Conservation (phyloP, 1,284 basidiomycete species). For the Prillingera fragicola region DNA sequence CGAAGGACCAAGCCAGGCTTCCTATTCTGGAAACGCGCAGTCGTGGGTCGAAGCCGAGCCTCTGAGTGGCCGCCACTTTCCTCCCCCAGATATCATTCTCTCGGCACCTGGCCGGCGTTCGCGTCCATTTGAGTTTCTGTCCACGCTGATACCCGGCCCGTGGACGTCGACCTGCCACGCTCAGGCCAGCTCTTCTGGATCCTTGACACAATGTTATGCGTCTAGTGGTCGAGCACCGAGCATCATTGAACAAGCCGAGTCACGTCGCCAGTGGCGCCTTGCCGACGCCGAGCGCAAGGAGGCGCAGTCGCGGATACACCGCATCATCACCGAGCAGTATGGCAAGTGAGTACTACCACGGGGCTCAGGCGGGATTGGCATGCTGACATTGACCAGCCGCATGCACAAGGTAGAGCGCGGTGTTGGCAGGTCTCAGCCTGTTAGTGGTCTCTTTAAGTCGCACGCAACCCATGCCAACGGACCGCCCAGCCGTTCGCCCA, state of each 20-base stretch:
- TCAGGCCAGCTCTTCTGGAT: background rate
- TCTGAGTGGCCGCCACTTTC: slow-evolving; percentile 15
- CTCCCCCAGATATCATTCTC: slow-evolving; percentile 13
- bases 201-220: background rate
- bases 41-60: too few species aligned
- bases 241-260: slow-evolving; percentile 3
- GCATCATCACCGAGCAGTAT: slow-evolving; percentile 18
- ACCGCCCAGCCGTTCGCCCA: background rate
- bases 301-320: background rate
- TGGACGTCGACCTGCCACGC: background rate
- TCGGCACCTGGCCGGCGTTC: slow-evolving; percentile 11
- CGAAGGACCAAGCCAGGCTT: background rate
- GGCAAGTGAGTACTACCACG: slow-evolving; percentile 15
- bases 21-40: too few species aligned
- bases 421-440: too few species aligned
- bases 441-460: too few species aligned
- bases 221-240: background rate
- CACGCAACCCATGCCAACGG: background rate
- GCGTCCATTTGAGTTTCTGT: slow-evolving; percentile 4
- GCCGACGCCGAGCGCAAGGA: background rate
- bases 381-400: slow-evolving; percentile 2
- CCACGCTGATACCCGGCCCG: background rate
- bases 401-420: slow-evolving; percentile 2
- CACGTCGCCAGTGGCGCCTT: background rate
- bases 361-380: background rate